These are phyloP conservation scores for Phytophthora fragariae DNA, from an alignment of 352 stramenopile genomes.

Conservation along the genomic window DNA sequence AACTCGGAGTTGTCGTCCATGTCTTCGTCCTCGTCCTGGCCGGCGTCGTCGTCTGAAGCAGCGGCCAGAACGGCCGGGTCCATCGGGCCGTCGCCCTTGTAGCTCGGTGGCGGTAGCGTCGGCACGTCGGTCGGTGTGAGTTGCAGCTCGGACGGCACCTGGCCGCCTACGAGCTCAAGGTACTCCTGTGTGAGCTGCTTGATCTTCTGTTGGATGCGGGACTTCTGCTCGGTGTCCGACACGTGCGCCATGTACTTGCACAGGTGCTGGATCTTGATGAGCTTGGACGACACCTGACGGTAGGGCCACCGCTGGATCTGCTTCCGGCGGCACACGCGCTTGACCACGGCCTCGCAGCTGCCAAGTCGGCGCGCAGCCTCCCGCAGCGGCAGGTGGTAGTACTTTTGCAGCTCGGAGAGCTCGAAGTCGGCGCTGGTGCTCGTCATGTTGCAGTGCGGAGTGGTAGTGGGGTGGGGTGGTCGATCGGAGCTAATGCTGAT, in stretches of 20 bases:
- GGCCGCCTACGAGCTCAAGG: slow-evolving; percentile 74
- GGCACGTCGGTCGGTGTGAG: slow-evolving; percentile 62
- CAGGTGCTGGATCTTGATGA: slow-evolving; percentile 88
- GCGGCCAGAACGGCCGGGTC: slow-evolving; percentile 64
- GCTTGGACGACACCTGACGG: slow-evolving; percentile 85
- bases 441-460: slow-evolving; percentile 21
- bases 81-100: slow-evolving; percentile 50
- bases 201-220: slow-evolving; percentile 82
- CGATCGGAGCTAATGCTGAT: slow-evolving; percentile 21
- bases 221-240: slow-evolving; percentile 69
- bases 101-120: slow-evolving; percentile 55
- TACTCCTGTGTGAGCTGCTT: slow-evolving; percentile 85
- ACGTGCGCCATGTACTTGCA: slow-evolving; percentile 89
- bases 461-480: slow-evolving; percentile 8
- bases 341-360: slow-evolving; percentile 84
- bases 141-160: slow-evolving; percentile 79
- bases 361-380: slow-evolving; percentile 77
- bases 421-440: slow-evolving; percentile 80
- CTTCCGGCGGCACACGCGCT: slow-evolving; percentile 81
- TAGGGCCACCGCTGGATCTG: slow-evolving; percentile 88
- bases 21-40: slow-evolving; percentile 56
- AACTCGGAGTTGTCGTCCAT: slow-evolving; percentile 43
- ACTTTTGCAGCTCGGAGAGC: slow-evolving; percentile 83
- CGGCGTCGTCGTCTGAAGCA: slow-evolving; percentile 56
- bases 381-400: slow-evolving; percentile 85